These are phyloP conservation scores for Ceratorhiza oryzae-sativae DNA, from an alignment of 1,284 basidiomycete genomes.

Conservation along the genomic window DNA sequence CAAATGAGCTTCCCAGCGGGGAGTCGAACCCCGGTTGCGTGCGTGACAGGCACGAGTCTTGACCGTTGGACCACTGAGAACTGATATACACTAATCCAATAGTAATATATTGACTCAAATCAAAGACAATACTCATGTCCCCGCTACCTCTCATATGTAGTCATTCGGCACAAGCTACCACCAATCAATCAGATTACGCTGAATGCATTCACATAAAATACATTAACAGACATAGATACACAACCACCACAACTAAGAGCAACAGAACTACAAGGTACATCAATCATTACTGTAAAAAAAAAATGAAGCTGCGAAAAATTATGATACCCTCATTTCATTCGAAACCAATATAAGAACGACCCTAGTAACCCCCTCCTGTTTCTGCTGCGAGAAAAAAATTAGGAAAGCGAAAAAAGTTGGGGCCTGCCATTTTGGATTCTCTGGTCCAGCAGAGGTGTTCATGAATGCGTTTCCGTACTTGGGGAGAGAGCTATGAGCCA, in stretches of 20 bases:
- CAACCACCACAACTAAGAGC: neutral
- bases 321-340: neutral
- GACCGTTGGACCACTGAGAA: constrained; percentile 37
- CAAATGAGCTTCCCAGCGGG: constrained; percentile 21
- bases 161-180: too few species aligned
- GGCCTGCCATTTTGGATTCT: neutral
- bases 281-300: too few species aligned
- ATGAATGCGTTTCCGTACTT: neutral
- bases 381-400: neutral
- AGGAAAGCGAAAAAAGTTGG: neutral
- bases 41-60: constrained; percentile 31
- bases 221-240: constrained; percentile 8
- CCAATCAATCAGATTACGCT: too few species aligned
- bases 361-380: neutral
- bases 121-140: too few species aligned
- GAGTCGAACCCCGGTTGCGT: constrained; percentile 30
- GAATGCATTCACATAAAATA: constrained; percentile 5
- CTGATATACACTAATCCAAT: neutral
- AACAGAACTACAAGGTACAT: neutral
- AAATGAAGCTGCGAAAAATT: neutral
- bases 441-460: too few species aligned
- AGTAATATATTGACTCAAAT: too few species aligned
- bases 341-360: neutral
- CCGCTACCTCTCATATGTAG: too few species aligned
- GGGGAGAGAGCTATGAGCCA: neutral